Percentiles rank a stretch among this genome's conserved stretches.
phyloP scores from a whole-genome alignment of 2,329 filamentous ascomycete species.

The Thermoascus crustaceus region DNA sequence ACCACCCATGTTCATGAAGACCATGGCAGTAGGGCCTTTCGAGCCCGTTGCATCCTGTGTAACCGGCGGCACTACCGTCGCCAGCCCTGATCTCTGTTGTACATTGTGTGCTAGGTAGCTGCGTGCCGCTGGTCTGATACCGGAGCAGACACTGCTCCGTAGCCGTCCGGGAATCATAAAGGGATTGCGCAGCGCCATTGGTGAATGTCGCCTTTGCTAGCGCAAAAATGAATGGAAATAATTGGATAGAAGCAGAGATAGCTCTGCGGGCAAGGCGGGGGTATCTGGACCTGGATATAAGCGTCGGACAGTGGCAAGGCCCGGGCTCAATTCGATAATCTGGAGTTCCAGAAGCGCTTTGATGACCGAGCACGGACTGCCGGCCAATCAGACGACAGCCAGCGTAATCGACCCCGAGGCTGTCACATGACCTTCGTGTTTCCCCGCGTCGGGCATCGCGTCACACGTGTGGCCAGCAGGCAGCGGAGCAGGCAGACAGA shows the following conservation, averaged over 20 bases:
- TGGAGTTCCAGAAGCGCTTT: conserved; percentile 7
- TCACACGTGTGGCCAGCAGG: conserved; percentile 18
- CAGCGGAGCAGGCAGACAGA: conserved; percentile 2
- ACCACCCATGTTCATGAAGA: conserved; percentile 98
- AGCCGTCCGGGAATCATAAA: conserved; percentile 24
- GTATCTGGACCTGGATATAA: not conserved
- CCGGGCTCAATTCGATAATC: not conserved
- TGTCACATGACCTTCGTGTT: conserved; percentile 30
- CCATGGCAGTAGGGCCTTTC: conserved; percentile 89
- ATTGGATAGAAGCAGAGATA: not conserved
- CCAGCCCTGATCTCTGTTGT: conserved; percentile 33
- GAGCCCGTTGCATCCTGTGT: conserved; percentile 64
- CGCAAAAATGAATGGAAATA: not conserved
- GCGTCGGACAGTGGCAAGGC: not conserved
- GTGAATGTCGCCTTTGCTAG: not conserved
- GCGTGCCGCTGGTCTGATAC: conserved; percentile 15
- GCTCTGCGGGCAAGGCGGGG: not conserved
- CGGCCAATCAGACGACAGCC: conserved; percentile 20
- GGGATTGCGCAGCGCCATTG: conserved; percentile 36
- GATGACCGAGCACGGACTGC: conserved; percentile 10
- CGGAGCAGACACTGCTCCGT: conserved; percentile 14
- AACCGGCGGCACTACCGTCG: conserved; percentile 64
- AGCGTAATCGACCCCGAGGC: conserved; percentile 21
- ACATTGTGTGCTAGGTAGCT: conserved; percentile 15
- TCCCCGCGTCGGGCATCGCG: conserved; percentile 21